Evolutionary conservation across 768 basidiomycete species (phyloP).

Genomic region (Xerocomellus amylosporus): DNA sequence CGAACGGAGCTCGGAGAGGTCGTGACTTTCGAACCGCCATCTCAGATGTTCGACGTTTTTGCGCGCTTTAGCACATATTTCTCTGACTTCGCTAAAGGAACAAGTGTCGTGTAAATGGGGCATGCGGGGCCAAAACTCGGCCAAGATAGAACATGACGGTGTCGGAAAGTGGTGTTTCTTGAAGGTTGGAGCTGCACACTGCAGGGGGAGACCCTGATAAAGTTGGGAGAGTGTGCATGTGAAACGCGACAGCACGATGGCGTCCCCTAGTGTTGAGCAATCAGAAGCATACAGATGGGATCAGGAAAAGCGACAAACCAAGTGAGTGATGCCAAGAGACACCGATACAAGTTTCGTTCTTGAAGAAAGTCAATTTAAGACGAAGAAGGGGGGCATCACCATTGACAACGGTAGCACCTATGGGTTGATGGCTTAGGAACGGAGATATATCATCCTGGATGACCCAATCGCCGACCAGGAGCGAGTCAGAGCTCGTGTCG

Average conservation of each 20-base stretch:
- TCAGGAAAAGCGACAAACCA: constrained; percentile 17
- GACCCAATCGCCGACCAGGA: constrained; percentile 27
- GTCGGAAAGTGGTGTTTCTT: constrained; percentile 21
- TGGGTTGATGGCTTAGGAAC: constrained; percentile 16
- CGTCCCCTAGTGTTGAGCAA: constrained; percentile 25
- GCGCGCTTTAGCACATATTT: constrained; percentile 8
- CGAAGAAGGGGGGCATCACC: constrained; percentile 21
- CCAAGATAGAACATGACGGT: constrained; percentile 12
- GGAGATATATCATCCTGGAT: constrained; percentile 24
- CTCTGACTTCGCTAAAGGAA: constrained; percentile 16
- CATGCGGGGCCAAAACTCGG: constrained; percentile 21
- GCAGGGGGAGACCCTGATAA: constrained; percentile 23
- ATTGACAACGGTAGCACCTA: constrained; percentile 15
- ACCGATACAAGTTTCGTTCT: constrained; percentile 28
- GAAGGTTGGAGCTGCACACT: constrained; percentile 22
- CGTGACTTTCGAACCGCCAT: constrained; percentile 12
- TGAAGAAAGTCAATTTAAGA: constrained; percentile 28
- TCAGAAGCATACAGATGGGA: background rate
- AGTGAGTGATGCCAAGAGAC: constrained; percentile 36
- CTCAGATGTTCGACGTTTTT: constrained; percentile 13
- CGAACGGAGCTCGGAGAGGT: constrained; percentile 16
- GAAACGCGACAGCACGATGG: constrained; percentile 25
- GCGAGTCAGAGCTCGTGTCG: constrained; percentile 2
- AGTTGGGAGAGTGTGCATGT: constrained; percentile 29
- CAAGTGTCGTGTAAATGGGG: constrained; percentile 25